Base-by-base conservation (phyloP, 2,329 filamentous ascomycete species). In the Penicillium brasilianum region DNA sequence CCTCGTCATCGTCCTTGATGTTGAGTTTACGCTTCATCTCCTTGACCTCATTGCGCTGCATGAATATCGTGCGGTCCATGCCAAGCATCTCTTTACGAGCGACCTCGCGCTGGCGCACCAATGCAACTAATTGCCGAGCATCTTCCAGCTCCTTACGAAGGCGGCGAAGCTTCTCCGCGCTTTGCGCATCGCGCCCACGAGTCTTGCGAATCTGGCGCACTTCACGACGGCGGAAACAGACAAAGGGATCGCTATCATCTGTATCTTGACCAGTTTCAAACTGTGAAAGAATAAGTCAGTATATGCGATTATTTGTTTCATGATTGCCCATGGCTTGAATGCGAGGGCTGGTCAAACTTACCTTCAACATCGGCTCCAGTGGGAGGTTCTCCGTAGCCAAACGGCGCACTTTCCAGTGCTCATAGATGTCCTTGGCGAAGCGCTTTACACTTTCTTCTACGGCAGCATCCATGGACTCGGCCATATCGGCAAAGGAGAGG, bases 171-270 rank as follows among this genome's bases (percentile, higher is more conserved):
- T 97, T 97, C 75, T 99, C 95, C 57, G 91, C 92, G 71, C 94
- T 92, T 78, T 97, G 94, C 37, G 92, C 92, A 81, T 99, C 95
- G 72, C 95, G 88, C 69, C 92, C 92, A 73, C 95, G 87, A 39
- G 95, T 99, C 81, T 98, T 99, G 70, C 95, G 90, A 53, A 93
- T 94, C 76, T 96, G 92, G 60, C 95, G 90, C 50, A 96, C 91
- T 78, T 99, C 95, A 66, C 95, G 91, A 69, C 95, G 88, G 74
- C 95, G 88, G 86, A 99, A 99, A 80, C 95, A 99, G 72, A 99
- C 93, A 80, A 97, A 99, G 52, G 95, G 95, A 78, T 99, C 95
- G 71, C 91, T 88, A 75, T 99, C 95, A 77, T 99, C 95, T 63
- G 90, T 96, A 67, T 98, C 94, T 74, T 92, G 90, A 65, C 95